phyloP scores from a whole-genome alignment of 164 flowering plant species.

The Magnolia kwangsiensis region DNA sequence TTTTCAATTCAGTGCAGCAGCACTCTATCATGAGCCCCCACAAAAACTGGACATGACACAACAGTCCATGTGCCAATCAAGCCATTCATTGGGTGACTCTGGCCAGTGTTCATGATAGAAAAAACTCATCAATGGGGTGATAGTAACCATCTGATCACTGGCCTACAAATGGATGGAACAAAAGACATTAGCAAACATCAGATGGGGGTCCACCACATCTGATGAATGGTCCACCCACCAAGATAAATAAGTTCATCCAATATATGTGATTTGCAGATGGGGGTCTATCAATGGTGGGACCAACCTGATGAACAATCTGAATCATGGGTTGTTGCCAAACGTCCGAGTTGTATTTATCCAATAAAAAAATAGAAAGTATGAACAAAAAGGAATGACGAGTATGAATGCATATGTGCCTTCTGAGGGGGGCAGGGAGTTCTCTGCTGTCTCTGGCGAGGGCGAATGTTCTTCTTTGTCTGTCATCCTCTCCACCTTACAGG shows the following conservation, averaged over 20 bases:
- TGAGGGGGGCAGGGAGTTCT: constrained; percentile 13
- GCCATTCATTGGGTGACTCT: not conserved
- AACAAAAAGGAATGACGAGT: not conserved
- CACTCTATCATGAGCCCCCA: too few relatives aligned
- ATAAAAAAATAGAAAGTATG: not conserved
- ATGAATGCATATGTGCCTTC: constrained; percentile 27
- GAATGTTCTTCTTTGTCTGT: constrained; percentile 20
- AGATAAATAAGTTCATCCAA: not conserved
- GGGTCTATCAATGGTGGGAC: not conserved
- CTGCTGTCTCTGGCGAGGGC: constrained; percentile 17
- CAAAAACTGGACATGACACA: too few relatives aligned
- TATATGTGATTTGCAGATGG: not conserved
- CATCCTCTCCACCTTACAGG: constrained; percentile 15
- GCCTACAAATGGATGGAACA: not conserved
- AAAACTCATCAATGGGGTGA: not conserved
- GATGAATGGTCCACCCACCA: not conserved
- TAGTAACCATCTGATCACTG: not conserved
- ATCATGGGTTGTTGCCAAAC: not conserved
- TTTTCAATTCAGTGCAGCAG: too few relatives aligned
- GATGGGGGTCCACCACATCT: too few relatives aligned
- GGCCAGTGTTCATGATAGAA: not conserved
- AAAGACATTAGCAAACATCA: not conserved
- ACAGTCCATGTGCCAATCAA: too few relatives aligned
- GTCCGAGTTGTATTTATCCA: not conserved
- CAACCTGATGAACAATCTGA: not conserved